A percentile compares a stretch with the other conserved stretches of the same genome.
phyloP scores from a whole-genome alignment of 352 stramenopile species.

The Globisporangium cystogenes region DNA sequence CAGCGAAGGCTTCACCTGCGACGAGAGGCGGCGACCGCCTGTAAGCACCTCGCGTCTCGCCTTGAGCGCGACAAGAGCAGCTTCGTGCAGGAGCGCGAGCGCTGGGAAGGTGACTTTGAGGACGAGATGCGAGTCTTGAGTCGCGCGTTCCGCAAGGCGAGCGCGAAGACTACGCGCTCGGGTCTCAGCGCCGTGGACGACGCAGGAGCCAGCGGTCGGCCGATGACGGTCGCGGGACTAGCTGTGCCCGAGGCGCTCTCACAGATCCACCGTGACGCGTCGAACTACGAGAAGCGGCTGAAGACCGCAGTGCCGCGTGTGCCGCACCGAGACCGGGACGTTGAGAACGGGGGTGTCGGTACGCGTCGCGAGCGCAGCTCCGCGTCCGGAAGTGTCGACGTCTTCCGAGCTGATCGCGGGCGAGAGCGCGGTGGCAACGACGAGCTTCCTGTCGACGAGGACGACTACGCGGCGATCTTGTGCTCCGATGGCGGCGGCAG shows the following conservation, averaged over 20 bases:
- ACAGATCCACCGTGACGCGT: slow-evolving; percentile 35
- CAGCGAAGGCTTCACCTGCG: slow-evolving; percentile 30
- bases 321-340: background rate
- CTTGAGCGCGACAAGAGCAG: slow-evolving; percentile 14
- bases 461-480: background rate
- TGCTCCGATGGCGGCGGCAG: background rate
- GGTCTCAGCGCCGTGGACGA: background rate
- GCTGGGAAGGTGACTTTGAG: slow-evolving; percentile 46
- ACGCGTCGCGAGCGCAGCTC: background rate
- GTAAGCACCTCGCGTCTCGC: slow-evolving; percentile 17
- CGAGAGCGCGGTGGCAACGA: background rate
- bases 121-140: slow-evolving; percentile 41
- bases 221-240: slow-evolving; percentile 51
- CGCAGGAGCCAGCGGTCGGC: slow-evolving; percentile 9
- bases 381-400: background rate
- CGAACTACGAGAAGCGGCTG: slow-evolving; percentile 34
- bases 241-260: slow-evolving; percentile 38
- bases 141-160: slow-evolving; percentile 36
- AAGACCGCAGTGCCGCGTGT: slow-evolving; percentile 29
- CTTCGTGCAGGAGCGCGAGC: slow-evolving; percentile 30
- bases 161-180: slow-evolving; percentile 8
- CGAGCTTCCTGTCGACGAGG: background rate
- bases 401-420: background rate
- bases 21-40: slow-evolving; percentile 24
- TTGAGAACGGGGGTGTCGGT: no score